phyloP scores from a whole-genome alignment of 1,139 yeast species.

The Dujonia santamariae region DNA sequence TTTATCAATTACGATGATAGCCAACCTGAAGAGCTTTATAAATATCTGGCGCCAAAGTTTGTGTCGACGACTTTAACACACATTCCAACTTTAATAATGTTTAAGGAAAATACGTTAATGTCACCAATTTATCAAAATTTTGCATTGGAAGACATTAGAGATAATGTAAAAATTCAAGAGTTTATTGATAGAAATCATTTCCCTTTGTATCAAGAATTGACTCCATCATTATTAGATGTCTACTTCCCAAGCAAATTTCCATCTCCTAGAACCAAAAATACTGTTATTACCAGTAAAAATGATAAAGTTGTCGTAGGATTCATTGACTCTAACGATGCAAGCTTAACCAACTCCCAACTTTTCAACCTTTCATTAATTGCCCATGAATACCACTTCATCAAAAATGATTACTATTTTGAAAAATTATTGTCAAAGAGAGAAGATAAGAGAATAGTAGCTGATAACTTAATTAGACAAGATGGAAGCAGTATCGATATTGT shows the following conservation, averaged over 20 bases:
- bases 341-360: conserved; percentile 32
- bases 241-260: conserved; percentile 21
- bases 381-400: conserved; percentile 50
- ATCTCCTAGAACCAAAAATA: conserved; percentile 19
- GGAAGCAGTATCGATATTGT: conserved; percentile 42
- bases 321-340: conserved; percentile 43
- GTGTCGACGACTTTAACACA: conserved; percentile 53
- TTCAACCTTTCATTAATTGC: conserved; percentile 46
- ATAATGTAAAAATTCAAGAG: conserved; percentile 39
- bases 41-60: conserved; percentile 43
- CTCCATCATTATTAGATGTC: conserved; percentile 31
- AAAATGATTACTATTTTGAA: conserved; percentile 43
- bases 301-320: conserved; percentile 55
- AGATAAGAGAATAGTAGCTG: conserved; percentile 41
- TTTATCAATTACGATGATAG: conserved; percentile 38
- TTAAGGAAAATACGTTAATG: conserved; percentile 53
- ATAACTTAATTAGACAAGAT: conserved; percentile 38
- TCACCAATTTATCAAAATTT: conserved; percentile 56
- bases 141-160: conserved; percentile 62
- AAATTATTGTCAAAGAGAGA: conserved; percentile 36
- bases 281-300: conserved; percentile 10
- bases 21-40: conserved; percentile 19
- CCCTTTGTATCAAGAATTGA: conserved; percentile 54
- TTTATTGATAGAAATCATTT: conserved; percentile 47
- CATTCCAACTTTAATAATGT: conserved; percentile 57